A percentile compares a stretch with the other conserved stretches of the same genome.
Evolutionary conservation across 2,329 filamentous ascomycete species (phyloP).

Genomic region (Arthroderma sp.): DNA sequence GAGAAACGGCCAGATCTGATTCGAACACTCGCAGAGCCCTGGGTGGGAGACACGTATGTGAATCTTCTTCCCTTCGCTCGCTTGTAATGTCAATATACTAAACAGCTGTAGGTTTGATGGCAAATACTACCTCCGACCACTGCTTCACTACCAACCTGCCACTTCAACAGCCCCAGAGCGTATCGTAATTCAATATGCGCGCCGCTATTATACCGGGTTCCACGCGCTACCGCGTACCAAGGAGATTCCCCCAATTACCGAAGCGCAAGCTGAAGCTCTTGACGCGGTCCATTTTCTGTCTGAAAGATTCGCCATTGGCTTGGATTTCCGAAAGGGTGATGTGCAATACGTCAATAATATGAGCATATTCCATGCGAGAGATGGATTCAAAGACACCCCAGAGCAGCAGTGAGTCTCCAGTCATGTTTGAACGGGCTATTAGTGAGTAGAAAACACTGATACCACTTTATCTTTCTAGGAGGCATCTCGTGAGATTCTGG

Average conservation of each 20-base stretch:
- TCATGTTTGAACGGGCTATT: no score
- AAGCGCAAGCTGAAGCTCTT: slow-evolving; percentile 41
- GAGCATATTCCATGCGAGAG: slow-evolving; percentile 38
- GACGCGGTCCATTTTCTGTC: slow-evolving; percentile 39
- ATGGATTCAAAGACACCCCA: slow-evolving; percentile 29
- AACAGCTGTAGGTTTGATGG: not conserved
- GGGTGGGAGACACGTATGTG: slow-evolving; percentile 35
- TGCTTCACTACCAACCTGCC: slow-evolving; percentile 11
- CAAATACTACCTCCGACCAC: slow-evolving; percentile 23
- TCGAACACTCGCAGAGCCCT: slow-evolving; percentile 32
- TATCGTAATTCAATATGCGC: slow-evolving; percentile 9
- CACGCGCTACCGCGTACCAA: slow-evolving; percentile 29
- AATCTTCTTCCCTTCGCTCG: not conserved
- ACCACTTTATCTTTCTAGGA: no score
- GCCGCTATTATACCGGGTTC: slow-evolving; percentile 44
- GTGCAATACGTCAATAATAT: slow-evolving; percentile 42
- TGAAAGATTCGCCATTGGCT: slow-evolving; percentile 28
- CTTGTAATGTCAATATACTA: not conserved
- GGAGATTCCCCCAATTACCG: slow-evolving; percentile 36
- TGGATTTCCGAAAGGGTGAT: slow-evolving; percentile 37
- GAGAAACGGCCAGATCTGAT: slow-evolving; percentile 41
- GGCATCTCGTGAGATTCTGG: no score
- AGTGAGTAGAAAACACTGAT: no score
- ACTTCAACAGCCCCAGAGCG: no score
- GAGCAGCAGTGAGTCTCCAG: no score